These are phyloP conservation scores for Termitomyces sp. DNA, from an alignment of 768 basidiomycete genomes.

Conservation along the genomic window DNA sequence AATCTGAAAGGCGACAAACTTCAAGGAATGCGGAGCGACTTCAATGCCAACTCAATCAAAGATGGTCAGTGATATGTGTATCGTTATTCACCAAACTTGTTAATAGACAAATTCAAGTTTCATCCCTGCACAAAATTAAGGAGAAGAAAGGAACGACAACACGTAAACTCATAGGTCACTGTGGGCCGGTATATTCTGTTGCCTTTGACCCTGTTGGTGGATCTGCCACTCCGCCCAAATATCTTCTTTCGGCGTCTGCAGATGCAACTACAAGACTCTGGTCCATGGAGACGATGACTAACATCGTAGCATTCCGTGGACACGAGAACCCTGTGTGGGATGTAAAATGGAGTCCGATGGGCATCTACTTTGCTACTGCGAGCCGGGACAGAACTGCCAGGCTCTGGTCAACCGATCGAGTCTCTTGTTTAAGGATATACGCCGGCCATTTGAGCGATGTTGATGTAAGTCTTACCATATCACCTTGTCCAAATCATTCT, in stretches of 20 bases:
- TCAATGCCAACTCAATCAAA: constrained; percentile 57
- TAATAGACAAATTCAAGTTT: constrained; percentile 32
- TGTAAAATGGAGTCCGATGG: constrained; percentile 97
- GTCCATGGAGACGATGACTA: constrained; percentile 94
- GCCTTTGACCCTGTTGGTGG: constrained; percentile 91
- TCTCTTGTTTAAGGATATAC: constrained; percentile 83
- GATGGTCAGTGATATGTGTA: constrained; percentile 51
- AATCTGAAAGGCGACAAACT: constrained; percentile 90
- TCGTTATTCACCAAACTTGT: neutral
- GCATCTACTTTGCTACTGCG: constrained; percentile 96
- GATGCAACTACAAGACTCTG: constrained; percentile 90
- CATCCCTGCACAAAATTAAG: constrained; percentile 59
- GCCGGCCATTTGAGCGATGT: constrained; percentile 97
- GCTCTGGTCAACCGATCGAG: constrained; percentile 93
- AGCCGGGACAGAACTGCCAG: constrained; percentile 93
- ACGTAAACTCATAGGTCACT: constrained; percentile 95
- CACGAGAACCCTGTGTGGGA: constrained; percentile 99
- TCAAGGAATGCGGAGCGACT: constrained; percentile 73
- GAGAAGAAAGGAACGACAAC: constrained; percentile 84
- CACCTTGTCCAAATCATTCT: neutral
- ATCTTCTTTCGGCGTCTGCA: constrained; percentile 88
- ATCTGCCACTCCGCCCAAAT: constrained; percentile 79
- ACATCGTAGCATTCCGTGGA: constrained; percentile 90
- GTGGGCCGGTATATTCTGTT: constrained; percentile 92
- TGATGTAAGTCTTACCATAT: constrained; percentile 62